Conservation (phyloP, 2,329 filamentous ascomycete species). For the Colletotrichum sublineola region DNA sequence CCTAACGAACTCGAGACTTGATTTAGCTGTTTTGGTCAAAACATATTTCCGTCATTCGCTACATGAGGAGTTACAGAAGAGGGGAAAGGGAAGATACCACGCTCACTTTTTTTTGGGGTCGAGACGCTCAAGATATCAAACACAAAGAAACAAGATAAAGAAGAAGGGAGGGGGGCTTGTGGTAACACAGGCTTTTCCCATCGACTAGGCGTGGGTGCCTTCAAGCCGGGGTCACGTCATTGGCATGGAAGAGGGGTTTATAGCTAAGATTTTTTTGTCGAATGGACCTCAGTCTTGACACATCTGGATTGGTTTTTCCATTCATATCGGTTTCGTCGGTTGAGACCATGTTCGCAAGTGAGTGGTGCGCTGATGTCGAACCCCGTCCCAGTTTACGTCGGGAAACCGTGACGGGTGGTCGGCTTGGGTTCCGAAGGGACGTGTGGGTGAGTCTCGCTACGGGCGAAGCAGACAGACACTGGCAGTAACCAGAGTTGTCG, state of each 20-base stretch:
- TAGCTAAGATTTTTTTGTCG: background rate
- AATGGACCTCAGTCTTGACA: background rate
- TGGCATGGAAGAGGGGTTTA: background rate
- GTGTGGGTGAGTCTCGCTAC: too few species aligned
- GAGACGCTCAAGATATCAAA: background rate
- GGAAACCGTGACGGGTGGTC: background rate
- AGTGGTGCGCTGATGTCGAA: background rate
- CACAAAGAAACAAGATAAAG: background rate
- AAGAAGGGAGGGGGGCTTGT: background rate
- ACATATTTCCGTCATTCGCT: constrained; percentile 26
- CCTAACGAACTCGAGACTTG: constrained; percentile 25
- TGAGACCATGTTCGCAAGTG: background rate
- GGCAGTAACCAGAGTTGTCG: background rate
- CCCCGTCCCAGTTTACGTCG: background rate
- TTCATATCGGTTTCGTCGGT: background rate
- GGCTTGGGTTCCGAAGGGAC: background rate
- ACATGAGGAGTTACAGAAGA: constrained; percentile 5
- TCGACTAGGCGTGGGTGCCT: background rate
- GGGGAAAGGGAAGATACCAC: constrained; percentile 27
- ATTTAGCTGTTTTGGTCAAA: background rate
- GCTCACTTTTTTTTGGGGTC: constrained; percentile 20
- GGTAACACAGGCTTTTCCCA: background rate
- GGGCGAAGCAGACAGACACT: background rate
- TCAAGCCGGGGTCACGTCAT: background rate
- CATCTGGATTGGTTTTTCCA: background rate